phyloP scores from a whole-genome alignment of 2,329 filamentous ascomycete species.

The Pseudocercospora ulei region DNA sequence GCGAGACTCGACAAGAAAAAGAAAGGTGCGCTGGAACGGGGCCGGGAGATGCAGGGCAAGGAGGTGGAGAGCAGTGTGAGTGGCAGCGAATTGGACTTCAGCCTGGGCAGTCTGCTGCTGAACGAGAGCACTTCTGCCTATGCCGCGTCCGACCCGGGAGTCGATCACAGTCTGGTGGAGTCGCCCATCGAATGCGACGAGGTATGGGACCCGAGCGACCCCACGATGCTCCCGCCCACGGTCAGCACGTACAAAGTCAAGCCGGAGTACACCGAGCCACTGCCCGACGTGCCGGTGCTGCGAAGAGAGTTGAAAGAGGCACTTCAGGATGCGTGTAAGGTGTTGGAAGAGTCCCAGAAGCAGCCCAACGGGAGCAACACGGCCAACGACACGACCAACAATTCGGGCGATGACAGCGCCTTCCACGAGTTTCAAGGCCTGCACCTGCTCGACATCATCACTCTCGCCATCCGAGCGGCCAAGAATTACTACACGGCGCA shows the following conservation, averaged over 20 bases:
- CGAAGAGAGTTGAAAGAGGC: slow-evolving; percentile 59
- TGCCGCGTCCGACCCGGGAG: slow-evolving; percentile 33
- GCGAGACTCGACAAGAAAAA: slow-evolving; percentile 42
- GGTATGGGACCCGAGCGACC: slow-evolving; percentile 50
- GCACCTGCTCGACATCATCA: slow-evolving; percentile 84
- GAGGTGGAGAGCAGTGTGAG: slow-evolving; percentile 11
- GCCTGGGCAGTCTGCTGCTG: slow-evolving; percentile 23
- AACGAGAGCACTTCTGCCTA: slow-evolving; percentile 26
- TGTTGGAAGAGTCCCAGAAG: slow-evolving; percentile 50
- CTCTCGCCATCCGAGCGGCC: slow-evolving; percentile 86
- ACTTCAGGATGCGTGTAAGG: slow-evolving; percentile 58
- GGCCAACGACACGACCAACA: slow-evolving; percentile 18
- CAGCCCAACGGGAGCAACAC: slow-evolving; percentile 13
- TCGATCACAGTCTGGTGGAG: slow-evolving; percentile 37
- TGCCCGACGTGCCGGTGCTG: slow-evolving; percentile 71
- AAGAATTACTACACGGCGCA: slow-evolving; percentile 96
- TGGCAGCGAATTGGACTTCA: slow-evolving; percentile 22
- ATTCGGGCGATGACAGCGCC: slow-evolving; percentile 44
- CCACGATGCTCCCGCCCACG: slow-evolving; percentile 85
- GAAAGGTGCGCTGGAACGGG: slow-evolving; percentile 22
- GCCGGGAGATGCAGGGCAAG: slow-evolving; percentile 12
- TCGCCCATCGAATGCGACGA: slow-evolving; percentile 46
- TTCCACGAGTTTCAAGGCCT: slow-evolving; percentile 86
- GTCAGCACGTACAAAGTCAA: slow-evolving; percentile 90
- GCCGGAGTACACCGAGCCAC: slow-evolving; percentile 69